Conservation (phyloP, 1,284 basidiomycete species). For the Moesziomyces sp. region DNA sequence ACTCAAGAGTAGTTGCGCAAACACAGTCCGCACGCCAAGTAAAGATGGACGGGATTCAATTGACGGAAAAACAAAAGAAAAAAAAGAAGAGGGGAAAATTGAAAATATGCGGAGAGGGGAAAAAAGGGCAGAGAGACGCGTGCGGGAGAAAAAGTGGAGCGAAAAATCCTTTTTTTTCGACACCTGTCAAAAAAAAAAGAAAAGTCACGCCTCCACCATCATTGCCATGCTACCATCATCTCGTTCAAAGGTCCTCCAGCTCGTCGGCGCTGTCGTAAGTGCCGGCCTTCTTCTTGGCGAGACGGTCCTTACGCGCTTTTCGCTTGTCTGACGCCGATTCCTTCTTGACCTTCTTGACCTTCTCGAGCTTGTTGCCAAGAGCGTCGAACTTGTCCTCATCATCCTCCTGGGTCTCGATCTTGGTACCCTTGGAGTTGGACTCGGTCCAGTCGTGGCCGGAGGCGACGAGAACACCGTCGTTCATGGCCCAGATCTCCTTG, state of each 20-base stretch:
- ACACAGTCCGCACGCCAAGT: too few species aligned
- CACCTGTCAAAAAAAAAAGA: too few species aligned
- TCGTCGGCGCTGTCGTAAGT: conserved; percentile 56
- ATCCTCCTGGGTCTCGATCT: conserved; percentile 62
- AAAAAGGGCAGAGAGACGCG: too few species aligned
- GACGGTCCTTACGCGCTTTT: conserved; percentile 57
- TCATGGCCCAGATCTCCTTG: conserved; percentile 66
- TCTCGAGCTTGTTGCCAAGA: conserved; percentile 60
- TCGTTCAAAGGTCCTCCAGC: conserved; percentile 46
- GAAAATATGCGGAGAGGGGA: too few species aligned
- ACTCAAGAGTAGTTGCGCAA: too few species aligned
- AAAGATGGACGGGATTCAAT: too few species aligned
- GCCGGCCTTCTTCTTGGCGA: conserved; percentile 54
- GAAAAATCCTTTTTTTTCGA: too few species aligned
- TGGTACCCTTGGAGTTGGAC: conserved; percentile 74
- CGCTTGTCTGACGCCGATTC: conserved; percentile 41
- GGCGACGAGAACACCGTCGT: conserved; percentile 58
- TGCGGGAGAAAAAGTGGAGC: too few species aligned
- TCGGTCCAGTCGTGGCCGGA: conserved; percentile 84
- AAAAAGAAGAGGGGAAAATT: too few species aligned
- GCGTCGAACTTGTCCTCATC: conserved; percentile 61
- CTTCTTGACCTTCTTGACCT: conserved; percentile 61
- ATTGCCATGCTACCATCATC: too few species aligned
- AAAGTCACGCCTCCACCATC: too few species aligned
- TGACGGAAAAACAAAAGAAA: too few species aligned